phyloP scores from a whole-genome alignment of 1,284 basidiomycete species.

The Ganoderma resinaceum region DNA sequence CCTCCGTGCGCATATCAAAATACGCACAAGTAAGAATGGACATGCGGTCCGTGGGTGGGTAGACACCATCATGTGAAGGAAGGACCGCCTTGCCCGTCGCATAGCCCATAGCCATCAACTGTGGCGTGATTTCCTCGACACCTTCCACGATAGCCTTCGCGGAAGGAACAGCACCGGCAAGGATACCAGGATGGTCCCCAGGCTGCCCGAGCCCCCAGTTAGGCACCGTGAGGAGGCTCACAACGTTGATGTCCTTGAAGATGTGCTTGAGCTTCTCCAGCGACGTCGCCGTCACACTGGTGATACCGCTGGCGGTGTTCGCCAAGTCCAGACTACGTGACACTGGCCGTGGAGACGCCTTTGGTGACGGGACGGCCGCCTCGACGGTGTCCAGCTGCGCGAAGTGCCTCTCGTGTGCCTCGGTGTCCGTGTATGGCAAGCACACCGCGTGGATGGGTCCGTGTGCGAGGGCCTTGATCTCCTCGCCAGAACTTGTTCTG shows the following conservation, averaged over 20 bases:
- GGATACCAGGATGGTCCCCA: constrained; percentile 59
- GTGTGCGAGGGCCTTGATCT: constrained; percentile 30
- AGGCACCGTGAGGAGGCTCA: constrained; percentile 60
- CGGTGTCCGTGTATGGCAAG: constrained; percentile 63
- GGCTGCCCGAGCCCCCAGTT: constrained; percentile 69
- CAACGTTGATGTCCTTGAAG: constrained; percentile 63
- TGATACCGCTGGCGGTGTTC: constrained; percentile 29
- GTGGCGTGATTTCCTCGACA: constrained; percentile 72
- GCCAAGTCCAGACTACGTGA: constrained; percentile 17
- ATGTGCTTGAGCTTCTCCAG: constrained; percentile 55
- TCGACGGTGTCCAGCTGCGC: constrained; percentile 38
- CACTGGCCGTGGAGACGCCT: constrained; percentile 12
- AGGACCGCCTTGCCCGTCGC: constrained; percentile 70
- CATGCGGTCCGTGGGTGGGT: constrained; percentile 78
- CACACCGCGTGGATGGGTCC: constrained; percentile 81
- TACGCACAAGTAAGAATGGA: constrained; percentile 77
- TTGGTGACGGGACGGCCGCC: constrained; percentile 10
- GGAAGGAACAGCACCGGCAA: constrained; percentile 77
- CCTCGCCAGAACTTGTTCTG: constrained; percentile 30
- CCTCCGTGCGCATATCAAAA: not conserved
- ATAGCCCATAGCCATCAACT: constrained; percentile 79
- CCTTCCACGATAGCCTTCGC: constrained; percentile 74
- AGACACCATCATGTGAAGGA: constrained; percentile 74
- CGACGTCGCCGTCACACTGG: constrained; percentile 55
- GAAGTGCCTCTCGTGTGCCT: constrained; percentile 65